phyloP scores from a whole-genome alignment of 306 rosid species.

The Malus asiatica region DNA sequence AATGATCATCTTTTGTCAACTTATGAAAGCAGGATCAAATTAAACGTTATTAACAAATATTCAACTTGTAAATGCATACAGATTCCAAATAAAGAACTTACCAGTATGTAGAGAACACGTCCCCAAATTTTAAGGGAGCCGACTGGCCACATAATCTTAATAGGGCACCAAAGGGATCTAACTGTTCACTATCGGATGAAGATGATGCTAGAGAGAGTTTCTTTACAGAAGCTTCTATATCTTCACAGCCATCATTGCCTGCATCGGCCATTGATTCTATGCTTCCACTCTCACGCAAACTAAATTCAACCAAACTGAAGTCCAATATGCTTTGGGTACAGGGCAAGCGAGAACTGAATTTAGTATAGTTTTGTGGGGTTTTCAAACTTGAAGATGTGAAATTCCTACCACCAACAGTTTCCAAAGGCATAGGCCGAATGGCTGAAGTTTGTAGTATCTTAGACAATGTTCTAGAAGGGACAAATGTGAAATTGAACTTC shows the following conservation, averaged over 20 bases:
- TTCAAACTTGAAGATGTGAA: slow-evolving; percentile 16
- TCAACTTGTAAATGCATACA: not conserved
- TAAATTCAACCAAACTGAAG: slow-evolving; percentile 6
- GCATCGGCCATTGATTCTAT: slow-evolving; percentile 11
- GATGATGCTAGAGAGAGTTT: slow-evolving; percentile 64
- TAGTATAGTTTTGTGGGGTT: slow-evolving; percentile 29
- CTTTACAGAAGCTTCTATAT: slow-evolving; percentile 53
- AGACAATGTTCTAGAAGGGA: slow-evolving; percentile 63
- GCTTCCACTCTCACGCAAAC: slow-evolving; percentile 18
- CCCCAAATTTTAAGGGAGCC: slow-evolving; percentile 46
- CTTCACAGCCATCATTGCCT: slow-evolving; percentile 28
- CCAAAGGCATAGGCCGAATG: slow-evolving; percentile 7
- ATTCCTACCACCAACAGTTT: slow-evolving; percentile 27
- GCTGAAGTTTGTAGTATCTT: slow-evolving; percentile 68
- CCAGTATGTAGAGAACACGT: slow-evolving; percentile 58
- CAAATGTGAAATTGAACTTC: slow-evolving; percentile 42
- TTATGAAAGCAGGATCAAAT: slow-evolving; percentile 8
- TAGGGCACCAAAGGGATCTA: slow-evolving; percentile 48
- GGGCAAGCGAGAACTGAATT: slow-evolving; percentile 20
- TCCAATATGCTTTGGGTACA: slow-evolving; percentile 11
- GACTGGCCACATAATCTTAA: slow-evolving; percentile 82
- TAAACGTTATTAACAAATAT: slow-evolving; percentile 1
- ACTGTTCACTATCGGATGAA: slow-evolving; percentile 32
- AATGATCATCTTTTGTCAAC: slow-evolving; percentile 12
- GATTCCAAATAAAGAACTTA: slow-evolving; percentile 27